A percentile compares a stretch with the other conserved stretches of the same genome.
Evolutionary conservation across 2,329 filamentous ascomycete genomes (phyloP).

Genomic region (Cytospora piceicola): DNA sequence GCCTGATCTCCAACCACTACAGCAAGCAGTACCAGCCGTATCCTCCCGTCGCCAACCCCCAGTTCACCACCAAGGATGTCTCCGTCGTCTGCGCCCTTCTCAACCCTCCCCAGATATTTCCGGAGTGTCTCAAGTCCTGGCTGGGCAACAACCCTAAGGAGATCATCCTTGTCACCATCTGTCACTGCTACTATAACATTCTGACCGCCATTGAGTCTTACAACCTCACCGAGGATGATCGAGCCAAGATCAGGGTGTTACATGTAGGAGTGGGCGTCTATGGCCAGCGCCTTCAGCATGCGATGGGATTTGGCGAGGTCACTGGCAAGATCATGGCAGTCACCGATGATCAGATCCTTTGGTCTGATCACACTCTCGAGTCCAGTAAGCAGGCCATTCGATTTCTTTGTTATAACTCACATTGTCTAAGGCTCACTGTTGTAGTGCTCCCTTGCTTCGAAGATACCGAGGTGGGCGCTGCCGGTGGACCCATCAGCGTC

Average conservation of each 20-base stretch:
- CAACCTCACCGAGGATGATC: constrained; percentile 1
- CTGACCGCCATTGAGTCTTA: constrained; percentile 7
- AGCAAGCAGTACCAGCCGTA: constrained; percentile 9
- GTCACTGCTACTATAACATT: constrained; percentile 2
- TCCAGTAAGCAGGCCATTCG: constrained; percentile 9
- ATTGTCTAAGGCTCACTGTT: too few species aligned
- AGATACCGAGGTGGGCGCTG: constrained; percentile 11
- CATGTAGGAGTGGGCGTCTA: constrained; percentile 9
- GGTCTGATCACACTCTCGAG: constrained; percentile 1
- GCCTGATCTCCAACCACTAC: not conserved
- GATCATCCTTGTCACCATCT: constrained; percentile 11
- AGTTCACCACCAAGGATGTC: constrained; percentile 16
- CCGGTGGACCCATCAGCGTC: constrained; percentile 13
- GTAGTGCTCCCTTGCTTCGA: constrained; percentile 19
- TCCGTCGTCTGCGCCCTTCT: constrained; percentile 9
- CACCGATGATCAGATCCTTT: constrained; percentile 23
- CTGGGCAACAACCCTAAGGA: constrained; percentile 12
- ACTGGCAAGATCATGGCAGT: constrained; percentile 20
- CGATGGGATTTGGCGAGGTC: constrained; percentile 12
- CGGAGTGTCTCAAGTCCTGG: constrained; percentile 12
- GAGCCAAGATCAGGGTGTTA: constrained; percentile 14
- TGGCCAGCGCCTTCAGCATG: constrained; percentile 18
- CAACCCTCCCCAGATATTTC: constrained; percentile 11
- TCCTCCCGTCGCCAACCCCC: not conserved
- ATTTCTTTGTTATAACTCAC: not conserved